phyloP scores from a whole-genome alignment of 1,284 basidiomycete genomes.

The Puccinia coronata region DNA sequence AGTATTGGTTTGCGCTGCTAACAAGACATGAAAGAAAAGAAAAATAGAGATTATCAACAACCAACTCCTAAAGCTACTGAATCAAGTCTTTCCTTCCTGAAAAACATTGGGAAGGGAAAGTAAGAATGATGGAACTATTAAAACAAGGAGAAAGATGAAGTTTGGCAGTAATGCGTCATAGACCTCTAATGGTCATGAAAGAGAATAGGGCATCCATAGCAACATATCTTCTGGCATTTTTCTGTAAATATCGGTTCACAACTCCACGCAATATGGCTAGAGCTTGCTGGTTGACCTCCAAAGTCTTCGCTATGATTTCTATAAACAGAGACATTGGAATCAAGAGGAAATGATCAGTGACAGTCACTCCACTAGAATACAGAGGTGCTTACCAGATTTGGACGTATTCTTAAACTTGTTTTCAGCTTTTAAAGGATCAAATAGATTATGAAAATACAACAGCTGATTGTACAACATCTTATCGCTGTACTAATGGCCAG shows the following conservation, averaged over 20 bases:
- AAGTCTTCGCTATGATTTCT: constrained; percentile 37
- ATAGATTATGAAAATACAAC: constrained; percentile 74
- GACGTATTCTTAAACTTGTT: constrained; percentile 60
- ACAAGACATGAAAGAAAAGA: no score
- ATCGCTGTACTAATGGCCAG: constrained; percentile 77
- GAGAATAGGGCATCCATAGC: constrained; percentile 74
- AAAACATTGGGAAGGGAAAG: background rate
- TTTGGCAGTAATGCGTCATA: background rate
- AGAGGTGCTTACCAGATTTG: constrained; percentile 37
- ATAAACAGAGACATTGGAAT: background rate
- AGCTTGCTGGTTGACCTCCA: constrained; percentile 35
- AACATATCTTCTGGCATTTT: constrained; percentile 83
- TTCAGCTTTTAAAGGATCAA: constrained; percentile 71
- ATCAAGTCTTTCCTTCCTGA: no score
- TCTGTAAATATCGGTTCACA: constrained; percentile 75
- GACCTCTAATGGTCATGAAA: constrained; percentile 64
- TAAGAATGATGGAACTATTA: background rate
- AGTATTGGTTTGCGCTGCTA: no score
- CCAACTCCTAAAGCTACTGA: background rate
- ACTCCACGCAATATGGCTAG: constrained; percentile 65
- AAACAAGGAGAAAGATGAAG: constrained; percentile 2
- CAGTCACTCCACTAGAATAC: background rate
- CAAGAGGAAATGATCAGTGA: constrained; percentile 7
- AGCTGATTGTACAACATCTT: constrained; percentile 81
- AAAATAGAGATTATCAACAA: background rate